phyloP scores from a whole-genome alignment of 352 stramenopile genomes.

The Pythium aquatile region DNA sequence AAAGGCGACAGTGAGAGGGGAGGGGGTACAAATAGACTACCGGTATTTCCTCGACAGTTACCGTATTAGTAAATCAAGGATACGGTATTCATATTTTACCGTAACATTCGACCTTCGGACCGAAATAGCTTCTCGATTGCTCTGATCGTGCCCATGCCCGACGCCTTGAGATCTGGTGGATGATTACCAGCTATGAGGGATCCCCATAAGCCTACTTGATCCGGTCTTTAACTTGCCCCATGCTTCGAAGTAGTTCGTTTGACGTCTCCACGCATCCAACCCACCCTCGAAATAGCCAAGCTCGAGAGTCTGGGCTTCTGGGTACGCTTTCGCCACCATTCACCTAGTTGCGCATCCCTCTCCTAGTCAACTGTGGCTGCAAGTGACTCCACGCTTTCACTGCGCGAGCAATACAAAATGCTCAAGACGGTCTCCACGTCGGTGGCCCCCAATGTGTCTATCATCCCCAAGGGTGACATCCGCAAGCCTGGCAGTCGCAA shows the following conservation, averaged over 20 bases:
- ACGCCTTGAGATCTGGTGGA: background rate
- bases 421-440: background rate
- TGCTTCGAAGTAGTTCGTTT: background rate
- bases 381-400: background rate
- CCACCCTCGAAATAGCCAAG: background rate
- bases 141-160: no score
- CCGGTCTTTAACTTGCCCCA: no score
- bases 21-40: no score
- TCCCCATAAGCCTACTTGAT: no score
- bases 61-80: background rate
- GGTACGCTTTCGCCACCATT: no score
- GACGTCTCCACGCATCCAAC: background rate
- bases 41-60: background rate
- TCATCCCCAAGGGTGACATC: constrained; percentile 6
- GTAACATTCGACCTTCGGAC: no score
- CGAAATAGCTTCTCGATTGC: no score
- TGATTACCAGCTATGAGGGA: background rate
- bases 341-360: background rate
- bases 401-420: background rate
- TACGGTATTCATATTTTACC: no score
- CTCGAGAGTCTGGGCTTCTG: background rate
- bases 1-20: background rate
- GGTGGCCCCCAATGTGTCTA: constrained; percentile 5
- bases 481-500: constrained; percentile 1
- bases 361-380: background rate